Base-by-base conservation (phyloP, 257 asterid genomes). In the Salvia rosmarinus region DNA sequence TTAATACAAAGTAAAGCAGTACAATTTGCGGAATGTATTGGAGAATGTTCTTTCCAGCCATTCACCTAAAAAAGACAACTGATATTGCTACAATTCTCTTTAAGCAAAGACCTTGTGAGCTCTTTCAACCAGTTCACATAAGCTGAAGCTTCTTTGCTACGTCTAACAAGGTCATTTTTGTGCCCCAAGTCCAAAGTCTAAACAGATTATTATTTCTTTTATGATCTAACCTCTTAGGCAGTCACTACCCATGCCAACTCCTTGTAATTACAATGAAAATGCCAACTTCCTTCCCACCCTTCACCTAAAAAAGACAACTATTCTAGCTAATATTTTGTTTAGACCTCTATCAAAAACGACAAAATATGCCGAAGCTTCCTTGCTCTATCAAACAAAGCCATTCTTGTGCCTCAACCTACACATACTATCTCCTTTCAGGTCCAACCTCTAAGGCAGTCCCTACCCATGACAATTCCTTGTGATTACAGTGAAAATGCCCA, bases 1-100 rank as follows among this genome's bases (percentile, higher is more conserved):
- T 51, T 21, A 40, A 30, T 52, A 73, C 65, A 65, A 81, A 37
- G 35, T 72, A 58, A 46, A 58, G 58, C 37, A 58, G 9, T 11
- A 63, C 19, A 55, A 34, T 9, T 40, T 37, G 17, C 51, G 42
- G 37, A 43, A 44, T 10, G 69, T 64, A 67, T 43, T 46, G 47
- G 39, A 62, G 21, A 61, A 60, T 40, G 28, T 28, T 43, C 35
- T 17, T 17, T 7, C 44, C n/a, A 25, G 42, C 44, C 46, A 34
- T 55, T 9, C 60, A 58, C 42, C 59, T 68, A 52, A 23, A 52
- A 20, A 14, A 17, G 14, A 23, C 20, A 74, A 66, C 37, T 13
- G 25, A 7, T 56, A 9, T 57, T 61, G 64, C 28, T 8, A 42
- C 23, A 43, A 19, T 76, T 35, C 32, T 46, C 30, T 30, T 67